Evolutionary conservation across 305 asterid species (phyloP).

Genomic region (Rubia balearica): DNA sequence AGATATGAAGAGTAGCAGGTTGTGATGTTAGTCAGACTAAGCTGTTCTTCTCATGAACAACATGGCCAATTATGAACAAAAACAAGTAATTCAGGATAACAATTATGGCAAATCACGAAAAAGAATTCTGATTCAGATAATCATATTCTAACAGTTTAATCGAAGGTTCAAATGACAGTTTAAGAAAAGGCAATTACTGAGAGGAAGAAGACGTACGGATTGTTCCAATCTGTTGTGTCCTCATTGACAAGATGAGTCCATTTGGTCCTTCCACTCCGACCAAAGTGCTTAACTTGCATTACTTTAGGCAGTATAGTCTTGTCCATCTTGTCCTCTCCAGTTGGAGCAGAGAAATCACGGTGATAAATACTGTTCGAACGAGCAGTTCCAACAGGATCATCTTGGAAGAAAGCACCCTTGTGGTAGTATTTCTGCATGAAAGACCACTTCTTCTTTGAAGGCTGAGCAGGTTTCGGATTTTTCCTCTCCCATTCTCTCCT

Average conservation of each 20-base stretch:
- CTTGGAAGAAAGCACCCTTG: slow-evolving; percentile 92
- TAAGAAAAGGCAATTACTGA: slow-evolving; percentile 10
- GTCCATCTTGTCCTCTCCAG: slow-evolving; percentile 66
- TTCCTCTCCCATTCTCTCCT: slow-evolving; percentile 97
- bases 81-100: neutral
- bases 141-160: neutral
- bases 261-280: slow-evolving; percentile 96
- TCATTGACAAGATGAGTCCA: slow-evolving; percentile 96
- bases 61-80: neutral
- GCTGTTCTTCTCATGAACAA: neutral
- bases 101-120: neutral
- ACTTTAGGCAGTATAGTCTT: slow-evolving; percentile 87
- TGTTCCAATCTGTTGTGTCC: slow-evolving; percentile 98
- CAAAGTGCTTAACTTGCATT: slow-evolving; percentile 99
- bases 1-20: neutral
- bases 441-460: slow-evolving; percentile 62
- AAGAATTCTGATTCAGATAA: slow-evolving; percentile 2
- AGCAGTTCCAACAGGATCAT: slow-evolving; percentile 56
- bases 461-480: slow-evolving; percentile 53
- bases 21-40: neutral
- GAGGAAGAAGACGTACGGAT: slow-evolving; percentile 58
- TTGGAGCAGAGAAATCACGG: slow-evolving; percentile 71
- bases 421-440: slow-evolving; percentile 97
- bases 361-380: slow-evolving; percentile 41
- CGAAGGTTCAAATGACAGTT: slow-evolving; percentile 2